Evolutionary conservation across 2,329 filamentous ascomycete genomes (phyloP), one percentile per base, ranked within the genome.

Genomic region (Chaetomiaceae sp.): DNA sequence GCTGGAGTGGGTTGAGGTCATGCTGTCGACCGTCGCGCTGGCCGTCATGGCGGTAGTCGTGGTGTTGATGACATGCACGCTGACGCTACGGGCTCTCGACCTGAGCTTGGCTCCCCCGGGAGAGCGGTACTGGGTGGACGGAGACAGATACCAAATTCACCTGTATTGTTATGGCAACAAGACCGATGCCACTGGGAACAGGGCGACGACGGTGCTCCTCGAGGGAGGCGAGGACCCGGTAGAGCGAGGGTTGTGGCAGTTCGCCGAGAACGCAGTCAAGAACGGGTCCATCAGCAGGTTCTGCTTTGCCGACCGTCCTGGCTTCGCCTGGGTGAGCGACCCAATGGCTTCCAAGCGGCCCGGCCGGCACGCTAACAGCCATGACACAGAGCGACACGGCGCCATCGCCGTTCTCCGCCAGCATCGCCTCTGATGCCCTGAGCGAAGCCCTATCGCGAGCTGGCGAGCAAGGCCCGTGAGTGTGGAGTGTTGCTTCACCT

Each of bases 281-380:
- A 93, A 93, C 58, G 87, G 88, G 32, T 86, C 84, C 37, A 93
- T 98, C 57, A 72, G 74, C 46, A 82, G 91, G 49, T 97, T 95
- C 69, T 98, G 93, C 73, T 96, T 95, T 66, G 90, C 88, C 62
- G 93, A 98, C 63, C 84, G 93, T 18, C 93, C 93, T 1, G 93
- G 93, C 1, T 78, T 91, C 46, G 91, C 78, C 6, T 95, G 88
- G 83, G 68, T 71, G 56, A 58, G 67, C 17, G 10, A 5, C 6
- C n/a, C 3, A 9, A 24, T n/a, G 10, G 2, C 18, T 15, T 22
- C 8, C n/a, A 4, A n/a, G 12, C 29, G n/a, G n/a, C 5, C 5
- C 10, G 1, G 17, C 14, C 12, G 18, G 27, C 11, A 22, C 39
- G 17, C 43, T 47, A 19, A 50, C 32, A 20, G 6, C 3, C 12